Evolutionary conservation across 768 basidiomycete species (phyloP).

Genomic region (Cystobasidium ongulense): DNA sequence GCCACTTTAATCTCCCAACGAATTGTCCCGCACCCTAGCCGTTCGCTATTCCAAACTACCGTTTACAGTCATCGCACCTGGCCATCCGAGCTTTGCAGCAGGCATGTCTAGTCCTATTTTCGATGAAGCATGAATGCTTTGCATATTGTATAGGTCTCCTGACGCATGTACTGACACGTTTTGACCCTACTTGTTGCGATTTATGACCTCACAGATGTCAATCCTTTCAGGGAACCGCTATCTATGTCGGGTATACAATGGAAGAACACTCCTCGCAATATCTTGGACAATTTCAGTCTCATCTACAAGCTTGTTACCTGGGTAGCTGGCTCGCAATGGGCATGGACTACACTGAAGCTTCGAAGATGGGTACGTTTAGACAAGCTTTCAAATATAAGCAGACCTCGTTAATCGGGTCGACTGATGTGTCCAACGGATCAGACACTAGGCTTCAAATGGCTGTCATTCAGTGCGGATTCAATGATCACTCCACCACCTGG

Average conservation of each 20-base stretch:
- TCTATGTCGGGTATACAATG: constrained; percentile 22
- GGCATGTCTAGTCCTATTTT: neutral
- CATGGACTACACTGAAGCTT: constrained; percentile 1
- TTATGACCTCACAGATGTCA: neutral
- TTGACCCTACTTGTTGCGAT: neutral
- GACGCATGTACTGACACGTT: neutral
- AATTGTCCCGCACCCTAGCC: neutral
- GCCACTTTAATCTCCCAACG: neutral
- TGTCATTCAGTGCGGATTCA: constrained; percentile 3
- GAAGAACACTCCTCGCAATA: neutral
- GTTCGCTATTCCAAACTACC: constrained; percentile 6
- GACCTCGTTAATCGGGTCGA: too few relatives aligned
- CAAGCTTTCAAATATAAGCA: neutral
- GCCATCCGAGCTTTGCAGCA: constrained; percentile 24
- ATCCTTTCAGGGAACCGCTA: neutral
- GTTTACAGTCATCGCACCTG: constrained; percentile 3
- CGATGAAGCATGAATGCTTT: too few relatives aligned
- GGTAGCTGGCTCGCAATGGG: neutral
- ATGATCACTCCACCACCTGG: constrained; percentile 18
- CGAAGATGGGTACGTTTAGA: neutral
- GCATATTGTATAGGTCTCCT: too few relatives aligned
- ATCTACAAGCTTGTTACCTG: constrained; percentile 1
- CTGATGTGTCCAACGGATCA: neutral
- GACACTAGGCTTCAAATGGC: constrained; percentile 15
- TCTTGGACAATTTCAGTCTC: neutral